Evolutionary conservation across 2,329 filamentous ascomycete genomes (phyloP), one percentile per base, ranked within the genome.

Genomic region (Aspergillus aculeatinus): DNA sequence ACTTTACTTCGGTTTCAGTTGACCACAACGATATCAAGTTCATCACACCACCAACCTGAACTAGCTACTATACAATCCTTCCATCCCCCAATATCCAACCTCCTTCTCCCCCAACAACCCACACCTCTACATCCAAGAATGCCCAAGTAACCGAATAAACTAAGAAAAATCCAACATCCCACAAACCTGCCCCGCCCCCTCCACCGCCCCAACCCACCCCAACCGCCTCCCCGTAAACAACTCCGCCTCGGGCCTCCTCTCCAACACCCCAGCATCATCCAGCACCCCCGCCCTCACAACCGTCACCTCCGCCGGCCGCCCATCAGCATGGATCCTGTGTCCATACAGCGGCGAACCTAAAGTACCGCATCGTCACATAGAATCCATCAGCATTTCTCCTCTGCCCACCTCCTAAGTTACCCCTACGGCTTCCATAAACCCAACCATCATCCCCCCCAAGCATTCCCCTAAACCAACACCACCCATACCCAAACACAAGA

Each of bases 221-320:
- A 72, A 16, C 1, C 72, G 66, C n/a, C 65, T 48, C 16, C 60
- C 53, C 7, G 65, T 69, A 54, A 68, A 77, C 31, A 77, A 51
- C 61, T 77, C 75, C 12, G 53, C 67, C 31, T 64, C 52, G 1
- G 74, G 75, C 55, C 69, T 73, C 11, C 52, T 57, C 50, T 66
- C 66, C 61, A 77, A 51, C 33, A 72, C 29, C 6, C 54, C 31
- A 1, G 55, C 44, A 42, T 77, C 70, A 64, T 77, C 74, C 19
- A 77, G 64, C 4, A 77, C 71, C 7, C 74, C 76, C 1, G 73
- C 75, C 57, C 75, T 72, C 49, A 77, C 51, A 51, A 77, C 60
- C 5, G 59, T 68, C 12, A 66, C 66, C 19, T 68, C 70, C 62
- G 9, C 53, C 31, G 14, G 11, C 33, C 12, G 33, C 58, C 72